Conservation (phyloP, 2,329 filamentous ascomycete genomes). For the Pseudogymnoascus sp. region DNA sequence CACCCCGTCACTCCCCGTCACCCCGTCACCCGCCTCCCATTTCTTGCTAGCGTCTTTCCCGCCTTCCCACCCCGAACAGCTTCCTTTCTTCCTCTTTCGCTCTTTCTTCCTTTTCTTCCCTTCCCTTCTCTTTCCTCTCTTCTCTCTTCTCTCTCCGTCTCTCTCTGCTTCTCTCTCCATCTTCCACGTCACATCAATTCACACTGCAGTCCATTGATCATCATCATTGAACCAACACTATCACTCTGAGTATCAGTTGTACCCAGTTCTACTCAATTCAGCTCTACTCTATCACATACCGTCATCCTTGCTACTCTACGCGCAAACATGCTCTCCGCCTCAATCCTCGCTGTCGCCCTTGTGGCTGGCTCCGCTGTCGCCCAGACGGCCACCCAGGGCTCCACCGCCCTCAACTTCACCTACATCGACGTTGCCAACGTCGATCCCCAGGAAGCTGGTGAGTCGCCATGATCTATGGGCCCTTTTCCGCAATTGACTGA, state of each 20-base stretch:
- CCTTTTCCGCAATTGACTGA: not conserved
- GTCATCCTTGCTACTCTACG: not conserved
- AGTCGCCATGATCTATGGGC: constrained; percentile 15
- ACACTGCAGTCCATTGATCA: not conserved
- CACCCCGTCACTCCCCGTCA: not conserved
- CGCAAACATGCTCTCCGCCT: constrained; percentile 26
- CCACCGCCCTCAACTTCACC: constrained; percentile 24
- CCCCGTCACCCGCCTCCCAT: not conserved
- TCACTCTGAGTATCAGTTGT: not conserved
- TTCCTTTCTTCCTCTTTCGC: constrained; percentile 7
- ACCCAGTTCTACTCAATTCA: not conserved
- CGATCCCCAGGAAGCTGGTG: constrained; percentile 28
- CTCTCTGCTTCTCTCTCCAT: constrained; percentile 1
- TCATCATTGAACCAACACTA: not conserved
- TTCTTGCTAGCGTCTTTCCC: not conserved
- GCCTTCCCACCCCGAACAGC: not conserved
- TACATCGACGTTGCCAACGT: constrained; percentile 36
- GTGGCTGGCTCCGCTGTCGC: constrained; percentile 22
- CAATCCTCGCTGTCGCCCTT: constrained; percentile 23
- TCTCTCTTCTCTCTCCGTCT: not conserved
- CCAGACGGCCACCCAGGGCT: constrained; percentile 16
- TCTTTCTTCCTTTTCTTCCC: not conserved
- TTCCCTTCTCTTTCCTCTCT: not conserved
- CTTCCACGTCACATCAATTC: not conserved
- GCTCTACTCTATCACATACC: not conserved